phyloP scores from a whole-genome alignment of 441 rosid genomes.

The Populus trichocarpa region DNA sequence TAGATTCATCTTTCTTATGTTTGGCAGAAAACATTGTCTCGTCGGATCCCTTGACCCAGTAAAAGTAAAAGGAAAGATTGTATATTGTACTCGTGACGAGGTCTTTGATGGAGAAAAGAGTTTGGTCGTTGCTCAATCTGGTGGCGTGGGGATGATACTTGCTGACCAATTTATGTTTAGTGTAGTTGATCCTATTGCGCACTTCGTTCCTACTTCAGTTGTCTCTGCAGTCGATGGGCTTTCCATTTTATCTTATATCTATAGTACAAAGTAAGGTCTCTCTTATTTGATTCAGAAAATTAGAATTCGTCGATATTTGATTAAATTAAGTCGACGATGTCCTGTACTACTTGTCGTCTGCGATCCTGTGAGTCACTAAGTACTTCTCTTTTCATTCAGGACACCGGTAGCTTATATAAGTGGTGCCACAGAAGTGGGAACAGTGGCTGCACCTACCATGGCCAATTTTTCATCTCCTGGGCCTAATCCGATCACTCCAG shows the following conservation, averaged over 20 bases:
- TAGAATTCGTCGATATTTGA: too few species aligned
- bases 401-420: constrained; percentile 18
- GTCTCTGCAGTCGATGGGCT: constrained; percentile 24
- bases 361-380: too few species aligned
- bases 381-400: constrained; percentile 1
- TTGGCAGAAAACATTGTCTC: constrained; percentile 17
- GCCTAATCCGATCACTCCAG: constrained; percentile 31
- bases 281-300: neutral
- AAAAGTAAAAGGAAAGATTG: constrained; percentile 34
- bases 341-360: too few species aligned
- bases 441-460: constrained; percentile 30
- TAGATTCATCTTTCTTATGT: neutral
- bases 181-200: constrained; percentile 2
- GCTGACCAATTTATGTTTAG: neutral
- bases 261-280: constrained; percentile 1
- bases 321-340: too few species aligned
- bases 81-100: constrained; percentile 14
- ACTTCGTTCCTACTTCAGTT: constrained; percentile 29
- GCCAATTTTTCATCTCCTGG: constrained; percentile 38
- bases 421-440: constrained; percentile 11
- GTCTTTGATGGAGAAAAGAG: constrained; percentile 7
- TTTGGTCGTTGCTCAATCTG: constrained; percentile 15
- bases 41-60: constrained; percentile 21
- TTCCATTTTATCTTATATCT: constrained; percentile 17
- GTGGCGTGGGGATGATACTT: constrained; percentile 39